Evolutionary conservation across 495 filamentous ascomycete species (phyloP), one percentile per base, ranked within the genome.

Genomic region (Copromyces sp.): DNA sequence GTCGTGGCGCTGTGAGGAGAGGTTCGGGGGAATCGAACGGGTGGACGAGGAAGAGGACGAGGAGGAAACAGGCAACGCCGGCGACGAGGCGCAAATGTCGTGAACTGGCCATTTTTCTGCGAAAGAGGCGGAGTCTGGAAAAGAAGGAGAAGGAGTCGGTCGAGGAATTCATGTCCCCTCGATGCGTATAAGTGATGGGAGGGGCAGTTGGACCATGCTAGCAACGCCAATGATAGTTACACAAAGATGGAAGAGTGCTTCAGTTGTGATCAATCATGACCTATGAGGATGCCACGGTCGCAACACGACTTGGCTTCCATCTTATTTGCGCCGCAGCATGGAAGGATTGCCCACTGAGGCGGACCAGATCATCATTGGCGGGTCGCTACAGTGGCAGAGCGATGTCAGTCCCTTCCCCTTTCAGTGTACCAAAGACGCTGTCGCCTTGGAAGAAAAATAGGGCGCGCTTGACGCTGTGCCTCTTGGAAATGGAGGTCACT

Each of bases 31-130:
- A 39, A 17, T 44, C 38, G 24, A 47, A 41, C 3, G 74, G 72
- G 37, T 65, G 73, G 11, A 76, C 73, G 9, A 78, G 65, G 11
- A 73, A 29, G 14, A 74, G 29, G 38, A 69, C 16, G 32, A 77
- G 29, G 69, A 75, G 37, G 69, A 75, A 75, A 32, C 76, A 38
- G 17, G 70, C 69, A 11, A 73, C 53, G 16, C 73, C 53, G 20
- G 68, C 20, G 29, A 71, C 47, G 72, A 77, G 44, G 41, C 77
- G 74, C 40, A 37, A 69, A 20, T 74, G 74, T 35, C 77, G 76
- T 2, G 47, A 59, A 14, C 20, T 59, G 47, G 20, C 47, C 47
- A 59, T 59, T 59, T 59, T 59, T 9, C 47, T 29, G 47, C 47
- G 47, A 59, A 59, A 59, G 20, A 59, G 47, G 3, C 47, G 47